Evolutionary conservation across 768 basidiomycete species (phyloP), one percentile per base, ranked within the genome.

Genomic region (Rhodotorula sphaerocarpa): DNA sequence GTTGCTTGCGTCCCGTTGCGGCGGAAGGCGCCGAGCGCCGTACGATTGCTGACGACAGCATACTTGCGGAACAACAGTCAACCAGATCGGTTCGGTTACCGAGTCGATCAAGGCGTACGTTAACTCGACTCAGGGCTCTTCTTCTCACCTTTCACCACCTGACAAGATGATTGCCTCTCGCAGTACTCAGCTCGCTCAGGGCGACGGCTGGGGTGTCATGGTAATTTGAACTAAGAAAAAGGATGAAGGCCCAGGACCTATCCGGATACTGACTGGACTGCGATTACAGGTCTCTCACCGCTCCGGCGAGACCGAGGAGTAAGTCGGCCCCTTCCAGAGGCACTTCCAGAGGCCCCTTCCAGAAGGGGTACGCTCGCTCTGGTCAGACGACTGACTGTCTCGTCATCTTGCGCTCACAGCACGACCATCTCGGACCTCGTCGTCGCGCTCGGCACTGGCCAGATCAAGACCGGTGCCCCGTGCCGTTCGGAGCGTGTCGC

Each of bases 391-490:
- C n/a, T 7, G 21, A 3, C 53, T 47, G 31, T 18, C 48, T 50
- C 28, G 41, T 44, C 9, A 5, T 34, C 7, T 34, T 33, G 30
- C 14, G 0, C 21, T 5, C n/a, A 18, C 48, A 64, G 63, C 63
- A 69, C 63, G 46, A 69, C 67, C 50, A 69, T 65, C 20, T 53
- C 59, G 45, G 59, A 65, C 50, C 64, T 65, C 41, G 57, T 85
- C 66, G 91, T 97, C 71, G 95, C 88, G 51, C 88, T 96, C 70
- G 86, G 86, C 69, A 55, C 82, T 63, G 91, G 91, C 67, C 87
- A 93, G 78, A 95, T 96, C 82, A 97, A 99, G 86, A 95, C 93
- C 50, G 93, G 93, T 79, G 92, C 92, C 46, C 93, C 92, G 41
- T 90, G 90, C 65, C 83, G 92, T 67, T 87, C 85, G 72, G 95